Conservation (phyloP, 768 basidiomycete genomes). For the Suillus discolor region DNA sequence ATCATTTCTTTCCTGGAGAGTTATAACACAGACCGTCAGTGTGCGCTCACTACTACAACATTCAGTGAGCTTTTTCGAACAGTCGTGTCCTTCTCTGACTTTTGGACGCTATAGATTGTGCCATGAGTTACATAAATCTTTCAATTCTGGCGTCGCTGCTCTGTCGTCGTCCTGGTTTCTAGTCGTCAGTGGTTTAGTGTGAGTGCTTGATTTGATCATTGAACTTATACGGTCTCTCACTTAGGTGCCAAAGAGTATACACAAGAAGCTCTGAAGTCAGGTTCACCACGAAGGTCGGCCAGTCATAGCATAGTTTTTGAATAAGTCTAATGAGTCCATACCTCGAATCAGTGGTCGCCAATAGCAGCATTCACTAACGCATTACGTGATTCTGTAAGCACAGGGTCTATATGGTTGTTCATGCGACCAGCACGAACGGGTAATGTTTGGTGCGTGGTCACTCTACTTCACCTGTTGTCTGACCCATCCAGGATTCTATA, state of each 20-base stretch:
- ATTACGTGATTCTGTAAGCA: conserved; percentile 22
- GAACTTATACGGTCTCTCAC: background rate
- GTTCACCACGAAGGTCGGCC: conserved; percentile 11
- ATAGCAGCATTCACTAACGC: conserved; percentile 16
- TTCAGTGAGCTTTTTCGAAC: conserved; percentile 18
- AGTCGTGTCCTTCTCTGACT: background rate
- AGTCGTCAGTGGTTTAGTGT: conserved; percentile 8
- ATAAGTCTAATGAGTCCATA: background rate
- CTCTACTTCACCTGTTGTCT: background rate
- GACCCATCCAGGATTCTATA: conserved; percentile 8
- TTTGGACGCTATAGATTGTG: conserved; percentile 11
- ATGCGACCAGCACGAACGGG: conserved; percentile 16
- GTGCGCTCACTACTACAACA: conserved; percentile 7
- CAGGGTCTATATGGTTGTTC: conserved; percentile 16
- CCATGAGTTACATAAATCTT: conserved; percentile 15
- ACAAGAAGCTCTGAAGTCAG: conserved; percentile 10
- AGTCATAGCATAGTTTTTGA: background rate
- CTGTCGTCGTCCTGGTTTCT: background rate
- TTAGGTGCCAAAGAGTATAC: conserved; percentile 11
- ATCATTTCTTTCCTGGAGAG: background rate
- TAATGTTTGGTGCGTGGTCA: conserved; percentile 13
- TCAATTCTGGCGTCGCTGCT: background rate
- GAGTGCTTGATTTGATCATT: no score
- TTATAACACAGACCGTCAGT: conserved; percentile 2
- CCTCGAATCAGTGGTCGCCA: conserved; percentile 10